Evolutionary conservation across 345 rosid species (phyloP).

Genomic region (Gossypium rotundifolium): DNA sequence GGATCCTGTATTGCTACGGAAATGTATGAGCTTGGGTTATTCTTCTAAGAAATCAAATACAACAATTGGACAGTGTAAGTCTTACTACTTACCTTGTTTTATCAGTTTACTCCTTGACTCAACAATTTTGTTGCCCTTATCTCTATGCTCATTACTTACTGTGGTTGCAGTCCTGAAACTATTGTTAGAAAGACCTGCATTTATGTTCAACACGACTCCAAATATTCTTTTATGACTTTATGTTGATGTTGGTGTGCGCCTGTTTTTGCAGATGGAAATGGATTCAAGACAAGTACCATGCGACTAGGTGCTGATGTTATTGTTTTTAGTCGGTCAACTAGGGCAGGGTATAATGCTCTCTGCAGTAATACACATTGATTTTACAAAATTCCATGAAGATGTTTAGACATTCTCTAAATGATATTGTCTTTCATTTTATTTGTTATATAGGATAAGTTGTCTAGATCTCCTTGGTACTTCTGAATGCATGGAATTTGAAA

Average conservation of each 20-base stretch:
- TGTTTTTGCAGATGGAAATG: constrained; percentile 82
- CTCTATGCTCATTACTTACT: neutral
- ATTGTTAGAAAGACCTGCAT: neutral
- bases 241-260: neutral
- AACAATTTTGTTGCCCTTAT: no score
- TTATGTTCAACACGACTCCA: neutral
- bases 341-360: constrained; percentile 40
- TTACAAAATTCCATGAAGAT: neutral
- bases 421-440: neutral
- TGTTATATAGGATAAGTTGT: neutral
- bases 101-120: constrained; percentile 7
- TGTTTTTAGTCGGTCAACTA: constrained; percentile 63
- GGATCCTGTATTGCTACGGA: constrained; percentile 73
- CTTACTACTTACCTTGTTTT: neutral
- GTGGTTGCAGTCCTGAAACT: neutral
- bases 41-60: constrained; percentile 85
- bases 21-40: constrained; percentile 97
- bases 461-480: neutral
- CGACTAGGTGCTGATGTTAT: constrained; percentile 90
- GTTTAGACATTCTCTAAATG: neutral
- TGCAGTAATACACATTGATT: neutral
- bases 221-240: neutral
- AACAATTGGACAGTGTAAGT: constrained; percentile 89
- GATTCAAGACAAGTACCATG: constrained; percentile 98
- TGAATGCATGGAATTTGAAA: neutral